phyloP scores from a whole-genome alignment of 73 alveolate species.

The Tetrahymena thermophila region DNA sequence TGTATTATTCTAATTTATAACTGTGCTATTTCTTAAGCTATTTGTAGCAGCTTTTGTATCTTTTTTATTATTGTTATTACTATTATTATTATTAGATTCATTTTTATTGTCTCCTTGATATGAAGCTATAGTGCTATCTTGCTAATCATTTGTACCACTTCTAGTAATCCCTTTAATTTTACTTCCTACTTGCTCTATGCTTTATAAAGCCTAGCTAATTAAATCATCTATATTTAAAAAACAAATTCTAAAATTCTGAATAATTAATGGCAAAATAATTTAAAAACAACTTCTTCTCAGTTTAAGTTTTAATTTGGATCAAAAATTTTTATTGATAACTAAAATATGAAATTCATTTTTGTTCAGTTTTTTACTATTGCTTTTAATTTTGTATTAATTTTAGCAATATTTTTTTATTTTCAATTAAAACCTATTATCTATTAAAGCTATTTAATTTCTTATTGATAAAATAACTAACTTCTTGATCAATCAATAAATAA shows the following conservation, averaged over 20 bases:
- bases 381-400: no score
- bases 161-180: background rate
- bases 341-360: no score
- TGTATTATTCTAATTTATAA: background rate
- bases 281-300: no score
- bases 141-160: background rate
- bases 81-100: background rate
- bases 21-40: background rate
- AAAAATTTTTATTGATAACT: no score
- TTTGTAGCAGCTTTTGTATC: background rate
- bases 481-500: no score
- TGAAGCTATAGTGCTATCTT: background rate
- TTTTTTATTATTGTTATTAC: background rate
- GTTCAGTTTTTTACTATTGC: no score
- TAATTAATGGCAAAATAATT: background rate
- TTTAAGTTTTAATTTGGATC: no score
- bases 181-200: background rate
- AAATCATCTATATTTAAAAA: background rate
- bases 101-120: background rate
- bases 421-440: no score
- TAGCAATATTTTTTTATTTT: no score
- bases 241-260: background rate
- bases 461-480: no score
- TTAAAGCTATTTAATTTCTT: no score
- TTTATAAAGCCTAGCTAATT: background rate